Percentiles rank a stretch among this genome's conserved stretches.
phyloP scores from a whole-genome alignment of 805 yeast genomes.

The Ogataea nakhonphanomensis region DNA sequence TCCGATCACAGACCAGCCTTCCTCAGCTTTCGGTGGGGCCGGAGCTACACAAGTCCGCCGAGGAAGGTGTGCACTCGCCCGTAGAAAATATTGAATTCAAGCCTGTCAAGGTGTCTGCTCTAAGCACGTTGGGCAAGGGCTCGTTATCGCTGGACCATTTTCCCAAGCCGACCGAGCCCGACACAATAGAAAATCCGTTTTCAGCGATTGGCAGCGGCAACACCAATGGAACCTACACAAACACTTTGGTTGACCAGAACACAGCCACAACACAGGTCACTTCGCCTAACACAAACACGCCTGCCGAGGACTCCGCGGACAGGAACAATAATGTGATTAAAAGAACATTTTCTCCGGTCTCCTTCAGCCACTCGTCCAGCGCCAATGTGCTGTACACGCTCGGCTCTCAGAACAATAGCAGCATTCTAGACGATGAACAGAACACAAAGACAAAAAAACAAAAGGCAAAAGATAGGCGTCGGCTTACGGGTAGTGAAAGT shows the following conservation, averaged over 20 bases:
- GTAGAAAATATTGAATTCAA: slow-evolving; percentile 41
- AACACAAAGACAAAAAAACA: slow-evolving; percentile 17
- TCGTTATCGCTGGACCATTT: slow-evolving; percentile 37
- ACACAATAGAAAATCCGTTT: slow-evolving; percentile 4
- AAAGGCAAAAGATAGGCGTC: slow-evolving; percentile 11
- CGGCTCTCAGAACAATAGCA: slow-evolving; percentile 9
- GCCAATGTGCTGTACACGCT: slow-evolving; percentile 2
- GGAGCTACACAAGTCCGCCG: neutral
- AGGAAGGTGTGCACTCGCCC: slow-evolving; percentile 14
- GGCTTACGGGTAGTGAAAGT: slow-evolving; percentile 8
- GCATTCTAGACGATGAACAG: slow-evolving; percentile 14
- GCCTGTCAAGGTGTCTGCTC: slow-evolving; percentile 44
- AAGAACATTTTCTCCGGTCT: slow-evolving; percentile 16
- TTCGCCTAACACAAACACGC: slow-evolving; percentile 16
- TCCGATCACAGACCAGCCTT: slow-evolving; percentile 23
- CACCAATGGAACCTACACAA: slow-evolving; percentile 5
- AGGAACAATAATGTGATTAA: slow-evolving; percentile 12
- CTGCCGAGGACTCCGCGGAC: slow-evolving; percentile 5
- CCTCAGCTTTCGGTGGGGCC: slow-evolving; percentile 6
- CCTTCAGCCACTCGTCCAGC: slow-evolving; percentile 10
- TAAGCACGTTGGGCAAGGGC: slow-evolving; percentile 50
- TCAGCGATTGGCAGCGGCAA: slow-evolving; percentile 7
- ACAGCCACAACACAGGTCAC: slow-evolving; percentile 10
- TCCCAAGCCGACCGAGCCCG: slow-evolving; percentile 13
- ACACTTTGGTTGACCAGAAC: slow-evolving; percentile 11